A percentile compares a stretch with the other conserved stretches of the same genome.
Conservation (phyloP, 257 asterid genomes). For the Thymus mandschuricus region DNA sequence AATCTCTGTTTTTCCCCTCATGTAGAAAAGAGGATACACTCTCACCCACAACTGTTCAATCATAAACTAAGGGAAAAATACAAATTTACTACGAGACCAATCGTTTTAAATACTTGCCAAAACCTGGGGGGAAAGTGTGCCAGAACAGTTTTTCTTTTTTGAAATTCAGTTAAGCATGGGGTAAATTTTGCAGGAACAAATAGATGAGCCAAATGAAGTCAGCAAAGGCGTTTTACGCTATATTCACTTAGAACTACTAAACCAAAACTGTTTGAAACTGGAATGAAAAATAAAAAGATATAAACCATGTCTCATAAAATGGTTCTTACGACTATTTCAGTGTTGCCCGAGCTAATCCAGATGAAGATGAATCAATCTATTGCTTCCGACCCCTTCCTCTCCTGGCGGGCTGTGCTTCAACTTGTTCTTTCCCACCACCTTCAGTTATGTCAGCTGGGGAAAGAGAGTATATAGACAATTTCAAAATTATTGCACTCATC, state of each 20-base stretch:
- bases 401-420: constrained; percentile 62
- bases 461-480: neutral
- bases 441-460: constrained; percentile 66
- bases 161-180: neutral
- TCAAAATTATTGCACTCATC: neutral
- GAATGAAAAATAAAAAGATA: constrained; percentile 8
- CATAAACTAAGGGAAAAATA: neutral
- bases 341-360: constrained; percentile 14
- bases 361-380: constrained; percentile 31
- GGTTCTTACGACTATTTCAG: constrained; percentile 13
- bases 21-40: neutral
- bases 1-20: neutral
- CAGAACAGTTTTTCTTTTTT: too few species aligned
- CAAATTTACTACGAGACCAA: too few species aligned
- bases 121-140: too few species aligned
- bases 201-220: constrained; percentile 1
- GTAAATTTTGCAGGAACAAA: neutral
- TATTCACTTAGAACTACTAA: neutral
- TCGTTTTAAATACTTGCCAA: neutral
- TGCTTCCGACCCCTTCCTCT: constrained; percentile 82
- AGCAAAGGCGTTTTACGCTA: neutral
- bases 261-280: constrained; percentile 22
- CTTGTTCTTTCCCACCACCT: constrained; percentile 69
- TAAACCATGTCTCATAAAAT: neutral
- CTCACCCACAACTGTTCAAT: neutral